phyloP scores from a whole-genome alignment of 805 yeast genomes.

The Kazachstania viticola region DNA sequence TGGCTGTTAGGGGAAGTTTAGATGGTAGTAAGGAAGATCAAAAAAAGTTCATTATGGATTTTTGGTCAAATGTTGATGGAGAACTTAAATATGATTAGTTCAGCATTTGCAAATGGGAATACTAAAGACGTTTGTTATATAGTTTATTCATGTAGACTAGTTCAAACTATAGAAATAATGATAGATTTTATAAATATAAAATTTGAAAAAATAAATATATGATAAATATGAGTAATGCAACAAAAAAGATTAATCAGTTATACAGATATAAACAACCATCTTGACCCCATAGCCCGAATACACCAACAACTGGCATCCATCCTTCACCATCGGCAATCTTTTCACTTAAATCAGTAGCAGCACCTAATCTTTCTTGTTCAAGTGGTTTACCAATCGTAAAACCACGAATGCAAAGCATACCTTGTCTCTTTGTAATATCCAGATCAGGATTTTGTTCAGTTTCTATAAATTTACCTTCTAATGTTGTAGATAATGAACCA shows the following conservation, averaged over 20 bases:
- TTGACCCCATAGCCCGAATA: constrained; percentile 49
- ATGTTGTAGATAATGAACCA: constrained; percentile 49
- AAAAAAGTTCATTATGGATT: constrained; percentile 35
- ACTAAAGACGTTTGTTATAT: no score
- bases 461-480: constrained; percentile 45
- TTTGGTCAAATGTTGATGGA: constrained; percentile 43
- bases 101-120: constrained; percentile 2
- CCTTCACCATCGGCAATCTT: constrained; percentile 35
- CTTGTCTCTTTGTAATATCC: constrained; percentile 31
- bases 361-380: constrained; percentile 20
- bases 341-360: constrained; percentile 24
- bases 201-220: neutral
- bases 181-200: neutral
- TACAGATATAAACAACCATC: constrained; percentile 62
- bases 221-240: neutral
- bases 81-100: constrained; percentile 34
- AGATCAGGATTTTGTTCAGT: constrained; percentile 21
- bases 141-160: neutral
- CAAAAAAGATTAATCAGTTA: constrained; percentile 4
- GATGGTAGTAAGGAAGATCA: constrained; percentile 26
- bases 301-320: constrained; percentile 40
- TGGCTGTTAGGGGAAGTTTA: constrained; percentile 42
- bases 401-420: constrained; percentile 49
- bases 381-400: constrained; percentile 50
- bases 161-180: neutral